Base-by-base conservation (phyloP, 2,329 filamentous ascomycete species). In the Mycosphaerella sp. region DNA sequence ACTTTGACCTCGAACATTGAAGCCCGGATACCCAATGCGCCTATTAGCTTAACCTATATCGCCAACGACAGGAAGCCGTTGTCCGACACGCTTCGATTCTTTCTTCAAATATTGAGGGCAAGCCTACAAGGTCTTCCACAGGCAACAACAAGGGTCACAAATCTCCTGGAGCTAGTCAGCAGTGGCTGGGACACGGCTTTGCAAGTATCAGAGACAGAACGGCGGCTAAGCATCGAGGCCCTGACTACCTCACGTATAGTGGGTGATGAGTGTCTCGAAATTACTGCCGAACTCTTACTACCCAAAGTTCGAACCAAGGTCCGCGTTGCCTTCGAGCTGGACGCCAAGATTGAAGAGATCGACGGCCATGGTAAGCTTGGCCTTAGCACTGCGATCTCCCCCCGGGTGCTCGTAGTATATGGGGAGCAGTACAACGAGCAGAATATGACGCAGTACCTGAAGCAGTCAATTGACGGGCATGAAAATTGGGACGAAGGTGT, bases 371-470 rank as follows among this genome's bases (percentile, higher is more conserved):
- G 39, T 32, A 10, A 36, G 13, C 74, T 87, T 32, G 66, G 68
- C 12, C 70, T 86, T 18, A 70, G 70, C 5, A 74, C 77, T 1
- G 53, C 49, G 4, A 55, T 64, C 5, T 54, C 53, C 36, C 58
- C 64, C 0, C 72, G 71, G 17, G 85, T 82, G 0, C 75, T 73
- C 46, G 80, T 90, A 1, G 73, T 89, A 2, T 93, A 93, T 65
- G 87, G 87, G 0, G 86, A 91, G 69, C 76, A 79, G 53, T 89
- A 90, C 66, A 87, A 88, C 57, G 80, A 82, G 57, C 79, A 75
- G 44, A 89, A 87, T 68, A 84, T 93, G 73, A 74, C 72, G n/a
- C 85, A 88, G 49, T 89, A 86, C 59, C 64, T 93, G 56, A 67
- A 43, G 72, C 47, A 10, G 76, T 77, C 32, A 75, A 77, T 65